Percentiles rank a stretch among this genome's conserved stretches.
These are phyloP conservation scores for Psilocybe azurescens DNA, from an alignment of 768 basidiomycete genomes.

Conservation along the genomic window DNA sequence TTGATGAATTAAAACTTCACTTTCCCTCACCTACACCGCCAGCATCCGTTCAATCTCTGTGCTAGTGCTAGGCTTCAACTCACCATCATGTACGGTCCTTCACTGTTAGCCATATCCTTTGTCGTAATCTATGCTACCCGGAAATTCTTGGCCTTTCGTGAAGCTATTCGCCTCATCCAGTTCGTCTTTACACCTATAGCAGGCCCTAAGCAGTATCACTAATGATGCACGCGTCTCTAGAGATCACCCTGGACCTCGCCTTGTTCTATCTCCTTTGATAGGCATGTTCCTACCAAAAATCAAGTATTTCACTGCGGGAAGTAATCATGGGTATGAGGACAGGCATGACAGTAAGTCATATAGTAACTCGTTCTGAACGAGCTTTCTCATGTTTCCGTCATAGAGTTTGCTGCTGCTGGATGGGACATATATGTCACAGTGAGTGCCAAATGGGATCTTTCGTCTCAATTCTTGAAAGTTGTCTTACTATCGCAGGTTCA, in stretches of 20 bases:
- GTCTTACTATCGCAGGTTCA: slow-evolving; percentile 23
- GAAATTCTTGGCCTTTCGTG: slow-evolving; percentile 20
- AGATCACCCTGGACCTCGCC: slow-evolving; percentile 36
- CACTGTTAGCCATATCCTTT: background rate
- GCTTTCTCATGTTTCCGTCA: background rate
- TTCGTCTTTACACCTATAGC: slow-evolving; percentile 15
- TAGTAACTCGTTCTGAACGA: background rate
- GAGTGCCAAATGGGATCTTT: background rate
- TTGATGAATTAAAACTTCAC: too few relatives aligned
- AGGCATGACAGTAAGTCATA: slow-evolving; percentile 33
- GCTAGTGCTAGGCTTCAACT: too few relatives aligned
- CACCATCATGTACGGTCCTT: too few relatives aligned
- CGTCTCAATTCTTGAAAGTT: too few relatives aligned
- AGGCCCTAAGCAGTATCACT: background rate
- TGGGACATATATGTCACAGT: slow-evolving; percentile 40
- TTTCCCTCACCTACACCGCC: too few relatives aligned
- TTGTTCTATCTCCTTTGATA: slow-evolving; percentile 29
- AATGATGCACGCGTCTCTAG: slow-evolving; percentile 16
- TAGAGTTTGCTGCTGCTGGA: slow-evolving; percentile 36
- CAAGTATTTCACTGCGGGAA: slow-evolving; percentile 32
- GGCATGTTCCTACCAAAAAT: slow-evolving; percentile 32
- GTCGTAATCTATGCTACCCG: background rate
- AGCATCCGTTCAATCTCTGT: too few relatives aligned
- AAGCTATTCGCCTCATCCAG: slow-evolving; percentile 32
- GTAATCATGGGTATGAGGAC: slow-evolving; percentile 31